Evolutionary conservation across 306 rosid species (phyloP), one percentile per base, ranked within the genome.

Genomic region (Begonia fuchsioides): DNA sequence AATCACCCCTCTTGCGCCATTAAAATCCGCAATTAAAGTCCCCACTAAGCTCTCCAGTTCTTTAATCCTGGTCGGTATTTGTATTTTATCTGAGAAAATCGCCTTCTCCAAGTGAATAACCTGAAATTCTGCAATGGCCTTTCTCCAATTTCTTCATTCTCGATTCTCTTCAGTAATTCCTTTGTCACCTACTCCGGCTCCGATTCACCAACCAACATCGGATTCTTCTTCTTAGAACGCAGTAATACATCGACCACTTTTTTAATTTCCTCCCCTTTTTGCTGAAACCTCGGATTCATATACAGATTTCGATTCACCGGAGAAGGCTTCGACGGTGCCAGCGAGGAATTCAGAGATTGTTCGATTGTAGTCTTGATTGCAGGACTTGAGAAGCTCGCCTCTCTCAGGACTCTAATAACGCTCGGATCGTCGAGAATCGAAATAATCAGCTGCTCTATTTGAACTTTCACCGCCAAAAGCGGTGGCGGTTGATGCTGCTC

Each of bases 401-500:
- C 98, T 3, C 96, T 61, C 98, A 92, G 85, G 19, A 92, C 96
- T 44, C 98, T 67, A 64, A 96, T 92, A 1, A 92, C 98, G 56
- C 96, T 92, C 0, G 98, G 98, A 59, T 92, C 98, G 32, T 92
- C 98, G 13, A 92, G 94, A 43, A 85, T 92, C 2, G 98, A 92
- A 32, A 92, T 85, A 48, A 92, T 85, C 13, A 92, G 72, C 63
- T 92, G 98, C 18, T 92, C 96, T 9, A 92, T 81, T 67, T 92
- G 96, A 1, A 92, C 96, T 15, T 92, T 92, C 0, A 92, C 98
- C 2, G 98, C 96, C 0, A 92, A 59, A 10, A 92, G 93, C 13
- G 98, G 96, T 55, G 82, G 98, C 15, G n/a, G n/a, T n/a, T 92
- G 98, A 59, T 92, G 98, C 54, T 85, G 96, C 54, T 92, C 98